phyloP scores from a whole-genome alignment of 768 basidiomycete species.

The Lentinula sp. region DNA sequence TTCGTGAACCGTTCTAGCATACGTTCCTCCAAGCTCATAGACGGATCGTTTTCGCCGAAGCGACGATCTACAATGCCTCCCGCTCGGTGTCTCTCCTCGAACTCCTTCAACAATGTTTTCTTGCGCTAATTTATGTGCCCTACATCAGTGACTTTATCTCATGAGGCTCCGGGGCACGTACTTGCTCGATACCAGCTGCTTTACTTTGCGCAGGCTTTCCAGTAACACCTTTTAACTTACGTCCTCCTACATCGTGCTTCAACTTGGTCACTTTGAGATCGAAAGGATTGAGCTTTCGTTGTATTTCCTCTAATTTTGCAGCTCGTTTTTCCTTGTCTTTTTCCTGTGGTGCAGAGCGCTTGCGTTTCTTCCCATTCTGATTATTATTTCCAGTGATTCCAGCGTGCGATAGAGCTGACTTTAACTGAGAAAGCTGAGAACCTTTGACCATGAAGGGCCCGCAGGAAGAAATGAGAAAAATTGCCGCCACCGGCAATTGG shows the following conservation, averaged over 20 bases:
- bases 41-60: conserved; percentile 92
- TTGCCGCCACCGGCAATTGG: conserved; percentile 6
- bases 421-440: conserved; percentile 89
- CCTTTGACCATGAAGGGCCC: conserved; percentile 57
- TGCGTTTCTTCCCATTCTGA: conserved; percentile 62
- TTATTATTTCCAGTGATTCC: conserved; percentile 60
- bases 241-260: conserved; percentile 89
- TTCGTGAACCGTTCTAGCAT: conserved; percentile 95
- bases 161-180: conserved; percentile 23
- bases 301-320: conserved; percentile 76
- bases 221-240: conserved; percentile 74
- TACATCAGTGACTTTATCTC: conserved; percentile 2
- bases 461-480: conserved; percentile 11
- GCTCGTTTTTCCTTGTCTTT: conserved; percentile 80
- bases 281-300: conserved; percentile 86
- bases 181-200: conserved; percentile 86
- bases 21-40: conserved; percentile 91
- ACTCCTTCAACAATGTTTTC: conserved; percentile 85
- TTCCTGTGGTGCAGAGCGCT: conserved; percentile 52
- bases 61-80: conserved; percentile 91
- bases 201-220: conserved; percentile 87
- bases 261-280: conserved; percentile 89
- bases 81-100: conserved; percentile 70
- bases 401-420: conserved; percentile 72
- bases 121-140: conserved; percentile 51